phyloP scores from a whole-genome alignment of 2,329 filamentous ascomycete species.

The Harringtonia lauricola region DNA sequence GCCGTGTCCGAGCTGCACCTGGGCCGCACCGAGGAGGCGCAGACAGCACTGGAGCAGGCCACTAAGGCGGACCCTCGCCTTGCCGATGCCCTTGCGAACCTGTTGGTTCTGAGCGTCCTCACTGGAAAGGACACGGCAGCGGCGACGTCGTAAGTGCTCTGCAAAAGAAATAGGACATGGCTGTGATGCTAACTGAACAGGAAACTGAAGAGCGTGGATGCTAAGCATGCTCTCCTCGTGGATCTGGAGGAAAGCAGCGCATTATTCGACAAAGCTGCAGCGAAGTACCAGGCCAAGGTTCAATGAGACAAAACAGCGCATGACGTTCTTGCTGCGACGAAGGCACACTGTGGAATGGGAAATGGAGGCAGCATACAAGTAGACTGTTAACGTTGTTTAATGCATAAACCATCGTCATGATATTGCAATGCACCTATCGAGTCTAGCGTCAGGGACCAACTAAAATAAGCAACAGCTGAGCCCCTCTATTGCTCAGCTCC shows the following conservation, averaged over 20 bases:
- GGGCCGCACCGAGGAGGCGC: conserved; percentile 77
- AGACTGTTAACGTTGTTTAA: conserved; percentile 56
- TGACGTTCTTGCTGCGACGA: no score
- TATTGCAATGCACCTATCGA: no score
- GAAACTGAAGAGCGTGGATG: conserved; percentile 44
- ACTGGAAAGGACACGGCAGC: conserved; percentile 60
- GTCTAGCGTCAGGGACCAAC: no score
- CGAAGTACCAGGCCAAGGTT: conserved; percentile 76
- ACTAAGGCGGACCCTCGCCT: conserved; percentile 61
- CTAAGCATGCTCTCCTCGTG: conserved; percentile 57
- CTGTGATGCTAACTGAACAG: conserved; percentile 23
- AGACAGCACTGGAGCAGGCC: conserved; percentile 73
- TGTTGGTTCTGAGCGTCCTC: conserved; percentile 68
- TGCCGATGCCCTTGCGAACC: conserved; percentile 69
- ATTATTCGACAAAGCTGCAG: conserved; percentile 76
- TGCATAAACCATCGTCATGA: no score
- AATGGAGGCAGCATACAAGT: conserved; percentile 78
- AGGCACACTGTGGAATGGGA: no score
- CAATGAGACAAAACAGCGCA: no score
- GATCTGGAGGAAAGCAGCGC: conserved; percentile 77
- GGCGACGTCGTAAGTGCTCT: conserved; percentile 44
- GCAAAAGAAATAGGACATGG: no score
- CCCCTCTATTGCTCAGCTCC: no score
- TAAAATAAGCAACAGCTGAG: no score
- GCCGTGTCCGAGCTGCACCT: conserved; percentile 87